A percentile compares a stretch with the other conserved stretches of the same genome.
These are phyloP conservation scores for Hymenoscyphus infarciens DNA, from an alignment of 2,329 filamentous ascomycete species.

Conservation along the genomic window DNA sequence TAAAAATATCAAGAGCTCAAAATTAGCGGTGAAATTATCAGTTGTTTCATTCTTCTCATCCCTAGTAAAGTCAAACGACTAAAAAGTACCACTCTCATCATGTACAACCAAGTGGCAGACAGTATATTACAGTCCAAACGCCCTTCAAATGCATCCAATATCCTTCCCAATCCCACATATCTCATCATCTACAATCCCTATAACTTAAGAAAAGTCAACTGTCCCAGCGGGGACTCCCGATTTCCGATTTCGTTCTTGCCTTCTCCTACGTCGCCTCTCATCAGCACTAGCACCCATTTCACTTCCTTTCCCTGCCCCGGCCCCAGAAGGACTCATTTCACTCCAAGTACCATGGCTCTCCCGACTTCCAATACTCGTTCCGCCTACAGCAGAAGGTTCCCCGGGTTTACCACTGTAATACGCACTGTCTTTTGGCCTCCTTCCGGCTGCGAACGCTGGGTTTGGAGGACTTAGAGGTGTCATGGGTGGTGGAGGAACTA, in stretches of 20 bases:
- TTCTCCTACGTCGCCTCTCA: conserved; percentile 52
- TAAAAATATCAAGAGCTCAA: not conserved
- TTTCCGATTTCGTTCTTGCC: conserved; percentile 46
- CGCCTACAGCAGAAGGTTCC: conserved; percentile 10
- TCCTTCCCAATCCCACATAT: conserved; percentile 9
- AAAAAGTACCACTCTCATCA: conserved; percentile 6
- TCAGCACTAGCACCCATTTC: conserved; percentile 38
- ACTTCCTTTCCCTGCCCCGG: conserved; percentile 9
- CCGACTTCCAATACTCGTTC: conserved; percentile 28
- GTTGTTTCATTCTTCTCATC: conserved; percentile 1
- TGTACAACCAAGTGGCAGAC: not conserved
- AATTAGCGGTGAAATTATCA: not conserved
- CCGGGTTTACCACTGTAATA: conserved; percentile 53
- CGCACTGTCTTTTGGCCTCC: conserved; percentile 55
- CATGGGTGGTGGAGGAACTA: conserved; percentile 25
- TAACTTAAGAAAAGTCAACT: conserved; percentile 25
- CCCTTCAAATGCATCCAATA: conserved; percentile 12
- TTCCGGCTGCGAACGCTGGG: conserved; percentile 52
- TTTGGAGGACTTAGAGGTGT: conserved; percentile 51
- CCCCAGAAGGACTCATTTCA: conserved; percentile 30
- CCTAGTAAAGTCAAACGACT: conserved; percentile 6
- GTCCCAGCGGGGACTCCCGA: conserved; percentile 13
- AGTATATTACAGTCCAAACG: conserved; percentile 10
- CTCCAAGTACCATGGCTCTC: conserved; percentile 35
- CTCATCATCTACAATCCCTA: conserved; percentile 7